Evolutionary conservation across 148 eudicot genomes (phyloP), one percentile per base, ranked within the genome.

Genomic region (Amaranthus palmeri): DNA sequence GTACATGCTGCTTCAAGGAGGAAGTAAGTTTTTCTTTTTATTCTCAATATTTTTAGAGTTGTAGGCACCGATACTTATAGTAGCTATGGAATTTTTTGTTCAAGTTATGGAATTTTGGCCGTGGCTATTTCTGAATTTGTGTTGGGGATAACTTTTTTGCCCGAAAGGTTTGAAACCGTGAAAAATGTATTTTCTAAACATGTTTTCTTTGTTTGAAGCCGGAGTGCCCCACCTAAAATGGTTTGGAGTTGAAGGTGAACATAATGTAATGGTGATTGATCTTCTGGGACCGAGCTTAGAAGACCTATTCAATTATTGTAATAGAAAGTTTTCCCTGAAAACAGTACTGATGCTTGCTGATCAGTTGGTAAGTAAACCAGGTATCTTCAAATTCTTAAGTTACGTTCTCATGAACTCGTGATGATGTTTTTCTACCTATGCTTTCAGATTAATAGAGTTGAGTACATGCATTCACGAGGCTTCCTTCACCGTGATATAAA

Each of bases 401-500:
- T 54, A 65, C 56, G 17, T 44, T 47, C 45, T 74, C 61, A 60
- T 73, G 50, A 66, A 78, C 49, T 58, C 44, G 65, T 69, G 51
- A 44, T 74, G 48, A 8, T 45, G 65, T 40, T 65, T 48, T 69
- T 51, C 54, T 72, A 67, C 36, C 36, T 25, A 44, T 62, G 13
- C 41, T 71, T 79, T 62, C 80, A 91, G 97, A 87, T 91, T 66
- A 87, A 83, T 61, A 81, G 97, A 80, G 90, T 91, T 67, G 97
- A 91, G 76, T 87, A 85, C 78, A 86, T 89, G 91, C 97, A 91
- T 69, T 80, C 88, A 4, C 85, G 88, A 85, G 92, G 97, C 55
- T 89, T 91, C 78, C 97, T 91, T 83, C 97, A 91, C 79, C 97
- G 97, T 80, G 97, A 91, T 70, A 91, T 91, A 61, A 91, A 91